Percentiles rank a stretch among this genome's conserved stretches.
These are phyloP conservation scores for Ophiocordyceps sinensis DNA, from an alignment of 2,329 filamentous ascomycete genomes.

Conservation along the genomic window DNA sequence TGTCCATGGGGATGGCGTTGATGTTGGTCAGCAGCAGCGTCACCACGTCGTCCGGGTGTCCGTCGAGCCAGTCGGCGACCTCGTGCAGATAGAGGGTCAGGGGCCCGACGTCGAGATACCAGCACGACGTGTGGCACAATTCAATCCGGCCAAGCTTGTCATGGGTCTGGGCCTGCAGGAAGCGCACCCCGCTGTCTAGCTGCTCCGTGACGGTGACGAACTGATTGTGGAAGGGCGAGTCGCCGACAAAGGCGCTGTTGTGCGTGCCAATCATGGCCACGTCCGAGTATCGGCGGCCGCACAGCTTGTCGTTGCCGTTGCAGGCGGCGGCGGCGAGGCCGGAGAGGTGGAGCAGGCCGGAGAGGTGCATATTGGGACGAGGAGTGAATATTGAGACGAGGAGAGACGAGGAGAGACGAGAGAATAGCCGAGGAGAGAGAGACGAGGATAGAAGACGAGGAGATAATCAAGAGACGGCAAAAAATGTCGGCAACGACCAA, in stretches of 20 bases:
- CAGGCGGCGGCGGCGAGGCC: slow-evolving; percentile 24
- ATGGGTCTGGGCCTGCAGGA: slow-evolving; percentile 51
- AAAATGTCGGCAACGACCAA: too few species aligned
- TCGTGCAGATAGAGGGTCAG: slow-evolving; percentile 39
- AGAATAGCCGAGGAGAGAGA: too few species aligned
- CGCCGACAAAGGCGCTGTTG: slow-evolving; percentile 49
- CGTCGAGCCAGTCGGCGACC: slow-evolving; percentile 46
- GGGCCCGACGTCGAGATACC: slow-evolving; percentile 41
- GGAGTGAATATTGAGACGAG: too few species aligned
- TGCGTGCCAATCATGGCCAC: slow-evolving; percentile 50
- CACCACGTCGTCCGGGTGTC: slow-evolving; percentile 44
- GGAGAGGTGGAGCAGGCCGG: not conserved
- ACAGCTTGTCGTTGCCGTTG: slow-evolving; percentile 43
- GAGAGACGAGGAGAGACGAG: too few species aligned
- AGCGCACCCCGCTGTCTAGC: slow-evolving; percentile 46
- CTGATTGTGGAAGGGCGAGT: slow-evolving; percentile 41
- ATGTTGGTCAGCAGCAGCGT: slow-evolving; percentile 49
- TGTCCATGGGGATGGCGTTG: slow-evolving; percentile 39
- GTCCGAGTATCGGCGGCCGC: slow-evolving; percentile 41
- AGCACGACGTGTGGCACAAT: slow-evolving; percentile 51
- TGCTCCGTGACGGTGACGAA: slow-evolving; percentile 42
- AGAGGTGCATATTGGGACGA: not conserved
- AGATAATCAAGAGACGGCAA: too few species aligned
- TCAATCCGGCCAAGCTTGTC: slow-evolving; percentile 33
- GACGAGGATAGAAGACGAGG: too few species aligned